phyloP scores from a whole-genome alignment of 2,329 filamentous ascomycete genomes.

The Pestalotiopsis sp. region DNA sequence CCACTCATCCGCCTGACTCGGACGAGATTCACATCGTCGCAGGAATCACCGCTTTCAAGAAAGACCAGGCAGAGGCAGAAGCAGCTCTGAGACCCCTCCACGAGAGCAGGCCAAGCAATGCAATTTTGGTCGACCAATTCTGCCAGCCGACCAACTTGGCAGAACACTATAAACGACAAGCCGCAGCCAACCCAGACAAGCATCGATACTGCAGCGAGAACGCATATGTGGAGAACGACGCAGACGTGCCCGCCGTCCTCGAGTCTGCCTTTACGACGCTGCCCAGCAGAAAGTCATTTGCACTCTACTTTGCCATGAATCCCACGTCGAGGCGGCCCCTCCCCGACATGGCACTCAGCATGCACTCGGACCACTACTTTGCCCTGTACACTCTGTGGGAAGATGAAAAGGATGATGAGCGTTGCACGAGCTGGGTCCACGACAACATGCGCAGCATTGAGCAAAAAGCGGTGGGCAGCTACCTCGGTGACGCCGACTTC shows the following conservation, averaged over 20 bases:
- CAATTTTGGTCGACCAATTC: constrained; percentile 38
- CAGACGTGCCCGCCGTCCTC: constrained; percentile 45
- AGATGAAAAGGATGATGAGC: constrained; percentile 43
- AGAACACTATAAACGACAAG: constrained; percentile 45
- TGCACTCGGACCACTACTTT: constrained; percentile 60
- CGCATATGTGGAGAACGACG: constrained; percentile 49
- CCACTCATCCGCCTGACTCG: constrained; percentile 29
- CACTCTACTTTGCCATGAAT: constrained; percentile 54
- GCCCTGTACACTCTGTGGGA: constrained; percentile 56
- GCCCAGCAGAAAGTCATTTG: constrained; percentile 45
- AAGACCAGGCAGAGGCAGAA: constrained; percentile 34
- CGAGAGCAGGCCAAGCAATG: constrained; percentile 38
- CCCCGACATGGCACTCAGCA: constrained; percentile 55
- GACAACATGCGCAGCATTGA: constrained; percentile 42
- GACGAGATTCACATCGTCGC: constrained; percentile 36
- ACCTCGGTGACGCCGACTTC: constrained; percentile 58
- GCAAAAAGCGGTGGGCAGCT: constrained; percentile 47
- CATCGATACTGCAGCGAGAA: constrained; percentile 56
- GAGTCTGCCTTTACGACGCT: constrained; percentile 50
- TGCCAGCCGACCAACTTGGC: constrained; percentile 42
- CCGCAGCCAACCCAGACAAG: constrained; percentile 46
- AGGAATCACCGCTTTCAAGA: constrained; percentile 43
- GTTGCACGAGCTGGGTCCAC: constrained; percentile 47
- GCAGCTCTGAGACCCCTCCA: constrained; percentile 39
- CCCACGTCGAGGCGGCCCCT: constrained; percentile 45